phyloP scores from a whole-genome alignment of 106 monocot species.

The Agapanthus africanus region DNA sequence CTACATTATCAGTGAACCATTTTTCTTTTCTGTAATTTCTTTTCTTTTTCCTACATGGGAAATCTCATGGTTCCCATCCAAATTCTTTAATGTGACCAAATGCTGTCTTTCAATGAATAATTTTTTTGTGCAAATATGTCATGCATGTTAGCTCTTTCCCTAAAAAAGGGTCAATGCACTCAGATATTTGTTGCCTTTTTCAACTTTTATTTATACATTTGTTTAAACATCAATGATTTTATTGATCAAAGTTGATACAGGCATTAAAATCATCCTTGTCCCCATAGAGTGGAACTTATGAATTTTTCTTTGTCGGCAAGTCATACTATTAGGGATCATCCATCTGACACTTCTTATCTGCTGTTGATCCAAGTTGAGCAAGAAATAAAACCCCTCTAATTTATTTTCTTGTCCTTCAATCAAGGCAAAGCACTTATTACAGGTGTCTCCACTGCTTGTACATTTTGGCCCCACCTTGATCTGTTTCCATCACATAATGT shows the following conservation, averaged over 20 bases:
- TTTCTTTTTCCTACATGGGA: not conserved
- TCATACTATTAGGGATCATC: not conserved
- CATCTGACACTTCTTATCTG: not conserved
- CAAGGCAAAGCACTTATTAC: not conserved
- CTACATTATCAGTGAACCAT: not conserved
- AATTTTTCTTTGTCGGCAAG: not conserved
- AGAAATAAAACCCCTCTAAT: not conserved
- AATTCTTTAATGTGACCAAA: not conserved
- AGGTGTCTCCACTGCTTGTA: not conserved
- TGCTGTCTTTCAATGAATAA: not conserved
- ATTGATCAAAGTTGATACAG: slow-evolving; percentile 1
- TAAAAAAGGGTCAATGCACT: not conserved
- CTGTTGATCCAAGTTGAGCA: too few relatives aligned
- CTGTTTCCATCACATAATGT: not conserved
- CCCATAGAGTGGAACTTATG: not conserved
- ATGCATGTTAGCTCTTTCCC: not conserved
- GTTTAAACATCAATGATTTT: not conserved
- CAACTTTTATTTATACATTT: not conserved
- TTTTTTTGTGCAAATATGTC: too few relatives aligned
- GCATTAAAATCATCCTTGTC: not conserved
- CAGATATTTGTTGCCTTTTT: not conserved
- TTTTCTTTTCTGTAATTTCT: not conserved
- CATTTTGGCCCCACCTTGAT: not conserved
- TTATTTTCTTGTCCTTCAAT: not conserved
- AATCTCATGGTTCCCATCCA: not conserved